These are phyloP conservation scores for Lipomyces lipofer DNA, from an alignment of 805 yeast genomes.

Conservation along the genomic window DNA sequence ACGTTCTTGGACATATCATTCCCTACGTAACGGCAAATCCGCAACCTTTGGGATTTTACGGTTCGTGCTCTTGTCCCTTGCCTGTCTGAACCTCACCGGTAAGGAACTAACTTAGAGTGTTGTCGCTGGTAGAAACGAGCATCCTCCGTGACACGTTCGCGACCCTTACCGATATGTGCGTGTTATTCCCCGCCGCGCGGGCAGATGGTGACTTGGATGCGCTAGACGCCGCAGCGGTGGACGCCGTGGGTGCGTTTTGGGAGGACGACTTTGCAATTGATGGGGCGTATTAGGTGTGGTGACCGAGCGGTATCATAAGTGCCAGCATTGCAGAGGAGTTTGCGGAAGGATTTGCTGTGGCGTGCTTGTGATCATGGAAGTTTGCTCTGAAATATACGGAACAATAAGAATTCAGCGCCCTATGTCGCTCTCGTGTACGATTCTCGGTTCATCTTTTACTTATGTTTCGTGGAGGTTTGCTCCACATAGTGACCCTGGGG, in stretches of 20 bases:
- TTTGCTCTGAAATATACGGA: no score
- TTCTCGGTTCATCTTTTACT: no score
- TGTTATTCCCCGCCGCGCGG: not conserved
- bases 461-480: no score
- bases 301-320: no score
- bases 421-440: no score
- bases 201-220: not conserved
- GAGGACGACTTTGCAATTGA: constrained; percentile 4
- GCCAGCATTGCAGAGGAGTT: no score
- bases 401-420: no score
- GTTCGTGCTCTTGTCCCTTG: not conserved
- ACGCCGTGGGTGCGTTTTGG: constrained; percentile 5
- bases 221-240: constrained; percentile 4
- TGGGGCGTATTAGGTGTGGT: no score
- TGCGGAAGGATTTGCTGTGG: no score
- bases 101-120: not conserved
- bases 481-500: no score
- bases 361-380: no score
- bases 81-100: not conserved
- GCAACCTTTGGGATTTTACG: not conserved
- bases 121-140: not conserved
- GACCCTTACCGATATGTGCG: not conserved
- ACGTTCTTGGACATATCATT: not conserved
- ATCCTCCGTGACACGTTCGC: not conserved
- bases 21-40: not conserved